Base-by-base conservation (phyloP, 768 basidiomycete genomes). In the Pulveroboletus sp. region DNA sequence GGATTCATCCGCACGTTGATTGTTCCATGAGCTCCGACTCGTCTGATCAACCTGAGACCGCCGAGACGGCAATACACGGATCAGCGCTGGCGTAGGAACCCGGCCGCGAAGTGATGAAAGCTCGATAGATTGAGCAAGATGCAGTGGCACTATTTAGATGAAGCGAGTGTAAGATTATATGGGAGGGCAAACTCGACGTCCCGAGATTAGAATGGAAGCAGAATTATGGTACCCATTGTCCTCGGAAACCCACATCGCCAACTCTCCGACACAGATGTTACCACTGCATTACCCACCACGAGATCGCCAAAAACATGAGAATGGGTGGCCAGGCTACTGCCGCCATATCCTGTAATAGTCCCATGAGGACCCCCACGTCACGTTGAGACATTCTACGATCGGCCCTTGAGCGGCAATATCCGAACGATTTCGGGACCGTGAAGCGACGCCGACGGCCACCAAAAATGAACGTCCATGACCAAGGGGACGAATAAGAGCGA, bases 241-340 rank as follows among this genome's bases (percentile, higher is more conserved):
- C 17, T 26, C 6, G 17, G 12, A 14, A 16, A 17, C 24, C 35
- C 14, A 17, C n/a, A 19, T 16, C 14, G 16, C 17, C 14, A 26
- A n/a, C 26, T 16, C 22, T 22, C 14, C 27, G 6, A 12, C 27
- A 27, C 17, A 32, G 11, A 45, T 13, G 16, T 43, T 60, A 69
- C 53, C 57, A 60, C 24, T 47, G 56, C 58, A 62, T 56, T 22
- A 63, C 58, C 69, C 69, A 71, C 61, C 64, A 71, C n/a, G 66
- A 66, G 22, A 61, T 57, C 26, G 47, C 59, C 20, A 63, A 56
- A 51, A 73, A 69, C 32, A 66, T 39, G 23, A 59, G 32, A 3
- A 73, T 40, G 11, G 73, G 68, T 49, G 59, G 62, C 73, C 73
- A 75, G 29, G 69, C 72, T 13, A 71, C 67, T 9, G 46, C 58